A percentile compares a stretch with the other conserved stretches of the same genome.
Evolutionary conservation across 176 grass and related monocot genomes (phyloP).

Genomic region (Echinochloa phyllopogon): DNA sequence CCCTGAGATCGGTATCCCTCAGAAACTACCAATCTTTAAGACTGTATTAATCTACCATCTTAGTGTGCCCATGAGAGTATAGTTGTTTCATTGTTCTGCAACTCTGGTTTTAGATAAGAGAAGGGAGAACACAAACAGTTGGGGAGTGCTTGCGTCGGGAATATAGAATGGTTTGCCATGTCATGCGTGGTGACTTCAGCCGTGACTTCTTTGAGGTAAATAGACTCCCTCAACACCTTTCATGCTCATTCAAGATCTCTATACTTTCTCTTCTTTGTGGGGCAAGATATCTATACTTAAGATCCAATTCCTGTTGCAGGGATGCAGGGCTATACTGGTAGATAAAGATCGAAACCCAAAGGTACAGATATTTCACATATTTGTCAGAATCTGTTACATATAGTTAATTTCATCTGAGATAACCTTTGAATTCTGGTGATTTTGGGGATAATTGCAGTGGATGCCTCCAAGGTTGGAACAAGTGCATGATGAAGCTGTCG

Average conservation of each 20-base stretch:
- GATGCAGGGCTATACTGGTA: slow-evolving; percentile 87
- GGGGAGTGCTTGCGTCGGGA: slow-evolving; percentile 86
- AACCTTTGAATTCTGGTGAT: background rate
- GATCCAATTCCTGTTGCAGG: slow-evolving; percentile 56
- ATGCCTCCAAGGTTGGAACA: slow-evolving; percentile 74
- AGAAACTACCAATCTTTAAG: background rate
- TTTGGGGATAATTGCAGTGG: slow-evolving; percentile 72
- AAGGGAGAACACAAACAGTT: slow-evolving; percentile 74
- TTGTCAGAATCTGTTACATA: background rate
- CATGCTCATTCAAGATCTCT: slow-evolving; percentile 3
- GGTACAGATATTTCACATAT: slow-evolving; percentile 49
- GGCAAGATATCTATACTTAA: background rate
- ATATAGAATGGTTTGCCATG: slow-evolving; percentile 92
- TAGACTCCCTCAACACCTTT: background rate
- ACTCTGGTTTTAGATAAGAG: slow-evolving; percentile 71
- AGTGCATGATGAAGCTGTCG: slow-evolving; percentile 58
- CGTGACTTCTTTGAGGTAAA: slow-evolving; percentile 93
- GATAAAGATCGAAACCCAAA: slow-evolving; percentile 93
- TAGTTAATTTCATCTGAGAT: background rate
- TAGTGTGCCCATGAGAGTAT: background rate
- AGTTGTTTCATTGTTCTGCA: background rate
- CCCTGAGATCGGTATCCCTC: slow-evolving; percentile 74
- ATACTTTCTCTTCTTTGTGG: background rate
- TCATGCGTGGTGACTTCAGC: slow-evolving; percentile 88
- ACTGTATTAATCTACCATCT: background rate